A percentile compares a stretch with the other conserved stretches of the same genome.
phyloP scores from a whole-genome alignment of 1,139 yeast genomes.

The Suhomyces bribrorum region DNA sequence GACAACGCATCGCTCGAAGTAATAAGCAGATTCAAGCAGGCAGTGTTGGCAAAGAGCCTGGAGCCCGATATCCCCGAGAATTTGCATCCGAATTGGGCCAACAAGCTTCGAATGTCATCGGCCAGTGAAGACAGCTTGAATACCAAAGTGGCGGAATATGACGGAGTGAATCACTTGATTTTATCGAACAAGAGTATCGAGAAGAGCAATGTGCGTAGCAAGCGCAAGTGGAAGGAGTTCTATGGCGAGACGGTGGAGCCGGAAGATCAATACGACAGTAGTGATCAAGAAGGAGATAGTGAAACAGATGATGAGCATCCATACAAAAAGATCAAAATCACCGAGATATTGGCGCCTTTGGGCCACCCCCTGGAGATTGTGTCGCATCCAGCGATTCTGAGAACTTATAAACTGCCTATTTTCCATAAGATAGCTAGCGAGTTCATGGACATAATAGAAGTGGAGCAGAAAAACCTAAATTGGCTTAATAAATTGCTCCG shows the following conservation, averaged over 20 bases:
- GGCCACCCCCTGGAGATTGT: conserved; percentile 79
- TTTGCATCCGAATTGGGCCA: conserved; percentile 39
- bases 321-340: conserved; percentile 38
- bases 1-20: conserved; percentile 44
- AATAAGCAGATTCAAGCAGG: conserved; percentile 42
- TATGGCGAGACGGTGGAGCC: conserved; percentile 19
- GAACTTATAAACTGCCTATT: conserved; percentile 57
- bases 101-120: conserved; percentile 27
- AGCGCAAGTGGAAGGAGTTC: conserved; percentile 41
- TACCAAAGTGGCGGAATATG: conserved; percentile 43
- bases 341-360: conserved; percentile 72
- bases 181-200: conserved; percentile 40
- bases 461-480: conserved; percentile 75
- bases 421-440: conserved; percentile 63
- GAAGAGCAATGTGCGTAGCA: conserved; percentile 27
- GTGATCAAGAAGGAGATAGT: conserved; percentile 22
- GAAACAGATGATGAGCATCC: conserved; percentile 37
- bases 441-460: conserved; percentile 73
- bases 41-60: conserved; percentile 27
- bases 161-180: conserved; percentile 43
- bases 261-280: conserved; percentile 11
- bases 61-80: conserved; percentile 7
- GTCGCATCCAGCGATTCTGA: conserved; percentile 66
- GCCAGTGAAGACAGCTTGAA: conserved; percentile 26
- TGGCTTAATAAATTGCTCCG: conserved; percentile 71